Evolutionary conservation across 192 early-diverging fungal genomes (phyloP), one percentile per base, ranked within the genome.

Genomic region (Mortierella claussenii): DNA sequence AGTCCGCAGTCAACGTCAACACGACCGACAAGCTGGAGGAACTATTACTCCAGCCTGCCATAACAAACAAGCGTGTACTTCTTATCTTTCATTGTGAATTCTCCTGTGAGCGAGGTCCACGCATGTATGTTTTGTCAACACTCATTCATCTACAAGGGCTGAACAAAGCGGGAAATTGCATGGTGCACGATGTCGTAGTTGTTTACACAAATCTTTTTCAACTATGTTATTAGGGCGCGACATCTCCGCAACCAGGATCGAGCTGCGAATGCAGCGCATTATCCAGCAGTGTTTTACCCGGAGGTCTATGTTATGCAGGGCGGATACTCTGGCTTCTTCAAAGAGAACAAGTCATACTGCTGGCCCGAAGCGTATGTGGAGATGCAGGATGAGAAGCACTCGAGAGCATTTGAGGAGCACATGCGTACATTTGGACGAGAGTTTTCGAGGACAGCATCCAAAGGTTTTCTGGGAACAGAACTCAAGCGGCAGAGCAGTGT

Each of bases 21-120:
- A 87, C 87, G 0, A 67, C 80, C 3, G 83, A 84, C 20, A 82
- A 83, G 0, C 69, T 96, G 21, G 86, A 92, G 53, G 36, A 76
- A 55, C 55, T 89, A 26, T 82, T 95, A 46, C 83, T 94, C 8
- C 69, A 81, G 52, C 49, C 55, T 4, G 60, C 80, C 0, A 80
- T 60, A 12, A 66, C 63, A 26, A 83, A 82, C 69, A 84, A 81
- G 37, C 74, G 78, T 18, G 67, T 60, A 0, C 84, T 92, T 17
- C 73, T 96, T 8, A 82, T 96, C 18, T 89, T 96, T 64, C 94
- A 95, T 71, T 96, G 95, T 82, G 95, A 96, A 81, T 96, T 91
- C 62, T 92, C 90, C 21, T 80, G 83, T 23, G 89, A 94, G 60
- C 81, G 95, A 0, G 95, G 89, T 13, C 95, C 95, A 1, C 83